Base-by-base conservation (phyloP, 805 yeast genomes). In the Starmerella apis region DNA sequence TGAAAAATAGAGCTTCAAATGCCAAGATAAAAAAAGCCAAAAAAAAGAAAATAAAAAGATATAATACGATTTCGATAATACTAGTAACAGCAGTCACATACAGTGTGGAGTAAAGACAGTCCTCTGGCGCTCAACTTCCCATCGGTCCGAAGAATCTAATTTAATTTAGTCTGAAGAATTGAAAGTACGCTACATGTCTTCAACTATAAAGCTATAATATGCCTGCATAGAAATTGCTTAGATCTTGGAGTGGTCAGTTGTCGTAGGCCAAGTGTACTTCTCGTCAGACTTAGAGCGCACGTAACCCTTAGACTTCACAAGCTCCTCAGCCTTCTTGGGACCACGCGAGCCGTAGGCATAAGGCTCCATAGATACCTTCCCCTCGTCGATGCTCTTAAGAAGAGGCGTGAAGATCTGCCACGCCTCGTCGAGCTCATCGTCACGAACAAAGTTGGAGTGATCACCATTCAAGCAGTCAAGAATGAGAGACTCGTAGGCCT, bases 371-470 rank as follows among this genome's bases (percentile, higher is more conserved):
- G 92, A 88, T 18, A 66, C 60, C 48, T 79, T 68, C 44, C 77
- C 73, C 43, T 80, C 74, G 69, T 90, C 97, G 51, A 92, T 72
- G 66, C 77, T 74, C 54, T 92, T 72, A 64, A 92, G 76, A 58
- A 92, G 72, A 16, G 97, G 97, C 18, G 97, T 92, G 73, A 90
- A 92, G 52, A 92, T 71, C 59, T 75, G 75, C 98, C 98, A 92
- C 53, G 94, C 82, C 52, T 82, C 80, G 50, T 88, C 96, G 64
- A 92, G 77, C 72, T 92, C 98, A 66, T 92, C 98, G 65, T 90
- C 96, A 71, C 98, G 82, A 30, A 92, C 97, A 65, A 92, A 92
- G 72, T 90, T 90, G 47, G 97, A 84, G 70, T 92, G 98, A 68
- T 88, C 95, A 50, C 94, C 97, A 59, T 78, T 76, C 64, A 83